Evolutionary conservation across 2,329 filamentous ascomycete genomes (phyloP).

Genomic region (Didymella exigua): DNA sequence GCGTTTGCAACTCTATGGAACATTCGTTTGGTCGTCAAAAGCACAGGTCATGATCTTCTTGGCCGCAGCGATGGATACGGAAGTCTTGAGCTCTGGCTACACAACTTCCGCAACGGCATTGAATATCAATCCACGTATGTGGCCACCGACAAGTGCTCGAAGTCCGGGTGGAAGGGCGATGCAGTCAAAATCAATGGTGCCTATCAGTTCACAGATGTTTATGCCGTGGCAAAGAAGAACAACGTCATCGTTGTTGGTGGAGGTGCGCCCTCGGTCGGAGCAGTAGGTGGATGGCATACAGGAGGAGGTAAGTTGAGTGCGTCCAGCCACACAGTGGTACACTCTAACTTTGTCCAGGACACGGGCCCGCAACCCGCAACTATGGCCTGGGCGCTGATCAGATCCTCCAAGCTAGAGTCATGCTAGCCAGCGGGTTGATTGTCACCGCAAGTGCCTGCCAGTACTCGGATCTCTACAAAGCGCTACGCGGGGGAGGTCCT

Average conservation of each 20-base stretch:
- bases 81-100: conserved; percentile 35
- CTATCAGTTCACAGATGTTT: background rate
- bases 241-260: conserved; percentile 1
- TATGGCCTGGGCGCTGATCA: conserved; percentile 49
- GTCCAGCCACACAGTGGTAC: background rate
- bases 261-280: background rate
- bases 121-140: background rate
- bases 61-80: conserved; percentile 30
- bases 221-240: background rate
- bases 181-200: background rate
- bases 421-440: conserved; percentile 30
- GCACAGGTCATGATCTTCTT: conserved; percentile 33
- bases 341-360: conserved; percentile 24
- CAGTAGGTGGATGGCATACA: background rate
- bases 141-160: background rate
- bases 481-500: conserved; percentile 49
- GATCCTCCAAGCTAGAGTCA: conserved; percentile 43
- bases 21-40: conserved; percentile 36
- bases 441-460: conserved; percentile 28
- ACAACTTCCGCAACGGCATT: conserved; percentile 30
- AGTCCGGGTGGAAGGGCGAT: background rate
- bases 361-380: conserved; percentile 44
- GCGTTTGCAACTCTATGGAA: conserved; percentile 9
- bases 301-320: background rate
- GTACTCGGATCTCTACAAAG: conserved; percentile 48